Conservation (phyloP, 768 basidiomycete genomes). For the Amanita molliuscula region DNA sequence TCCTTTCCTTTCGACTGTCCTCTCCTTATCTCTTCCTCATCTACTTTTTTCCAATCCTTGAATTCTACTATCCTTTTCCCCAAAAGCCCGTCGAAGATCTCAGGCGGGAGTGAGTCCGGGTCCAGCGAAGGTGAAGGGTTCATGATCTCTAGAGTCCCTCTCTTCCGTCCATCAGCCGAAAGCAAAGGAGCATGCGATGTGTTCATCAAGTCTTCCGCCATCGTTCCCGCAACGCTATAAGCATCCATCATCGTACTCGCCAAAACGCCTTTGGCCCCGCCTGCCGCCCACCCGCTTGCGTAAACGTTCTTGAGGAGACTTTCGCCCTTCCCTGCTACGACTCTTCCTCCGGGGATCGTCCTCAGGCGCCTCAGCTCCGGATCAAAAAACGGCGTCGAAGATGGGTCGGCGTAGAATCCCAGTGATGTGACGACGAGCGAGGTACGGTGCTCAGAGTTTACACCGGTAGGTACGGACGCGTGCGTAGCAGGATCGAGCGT, state of each 20-base stretch:
- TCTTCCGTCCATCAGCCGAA: slow-evolving; percentile 6
- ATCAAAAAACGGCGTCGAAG: slow-evolving; percentile 40
- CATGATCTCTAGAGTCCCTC: slow-evolving; percentile 12
- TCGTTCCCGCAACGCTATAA: slow-evolving; percentile 63
- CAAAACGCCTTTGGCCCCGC: slow-evolving; percentile 85
- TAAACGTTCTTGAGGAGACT: slow-evolving; percentile 36
- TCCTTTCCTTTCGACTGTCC: slow-evolving; percentile 56
- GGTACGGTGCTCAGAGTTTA: slow-evolving; percentile 36
- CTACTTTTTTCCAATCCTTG: slow-evolving; percentile 64
- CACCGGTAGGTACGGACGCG: slow-evolving; percentile 42
- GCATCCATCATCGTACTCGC: slow-evolving; percentile 92
- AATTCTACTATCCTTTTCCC: slow-evolving; percentile 47
- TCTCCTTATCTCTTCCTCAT: slow-evolving; percentile 57
- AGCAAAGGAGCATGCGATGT: slow-evolving; percentile 26
- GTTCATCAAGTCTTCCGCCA: slow-evolving; percentile 26
- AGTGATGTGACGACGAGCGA: slow-evolving; percentile 82
- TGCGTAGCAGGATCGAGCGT: slow-evolving; percentile 32
- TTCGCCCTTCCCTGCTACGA: not conserved
- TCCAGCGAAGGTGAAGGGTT: slow-evolving; percentile 28
- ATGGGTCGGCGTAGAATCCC: slow-evolving; percentile 70
- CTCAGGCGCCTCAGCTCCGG: slow-evolving; percentile 44
- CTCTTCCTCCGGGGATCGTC: slow-evolving; percentile 32
- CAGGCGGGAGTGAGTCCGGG: slow-evolving; percentile 38
- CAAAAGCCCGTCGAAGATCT: slow-evolving; percentile 30
- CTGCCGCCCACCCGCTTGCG: slow-evolving; percentile 89